These are phyloP conservation scores for Colletotrichum lini DNA, from an alignment of 2,329 filamentous ascomycete genomes.

Conservation along the genomic window DNA sequence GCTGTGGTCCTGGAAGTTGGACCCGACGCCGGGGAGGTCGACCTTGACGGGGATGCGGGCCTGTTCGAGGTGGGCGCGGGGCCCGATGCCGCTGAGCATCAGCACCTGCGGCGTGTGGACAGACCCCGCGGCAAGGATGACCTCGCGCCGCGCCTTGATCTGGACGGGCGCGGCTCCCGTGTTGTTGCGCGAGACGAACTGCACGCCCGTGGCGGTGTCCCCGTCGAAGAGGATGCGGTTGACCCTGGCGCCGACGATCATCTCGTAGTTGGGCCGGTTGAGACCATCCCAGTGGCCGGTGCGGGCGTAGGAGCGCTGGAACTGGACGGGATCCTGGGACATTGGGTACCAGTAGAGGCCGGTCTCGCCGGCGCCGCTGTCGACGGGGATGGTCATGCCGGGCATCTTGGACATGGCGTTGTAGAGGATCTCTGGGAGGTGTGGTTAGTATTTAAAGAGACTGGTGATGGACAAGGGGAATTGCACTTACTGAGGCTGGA, in stretches of 20 bases:
- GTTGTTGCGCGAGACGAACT: conserved; percentile 46
- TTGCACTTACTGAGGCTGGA: conserved; percentile 40
- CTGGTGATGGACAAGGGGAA: accelerated
- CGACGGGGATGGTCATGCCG: conserved; percentile 45
- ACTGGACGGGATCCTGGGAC: conserved; percentile 45
- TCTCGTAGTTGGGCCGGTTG: conserved; percentile 46
- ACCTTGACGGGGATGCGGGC: conserved; percentile 55
- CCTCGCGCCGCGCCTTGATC: conserved; percentile 51
- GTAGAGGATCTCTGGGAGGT: conserved; percentile 42
- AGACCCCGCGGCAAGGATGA: conserved; percentile 55
- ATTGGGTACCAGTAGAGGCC: conserved; percentile 48
- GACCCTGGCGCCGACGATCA: conserved; percentile 46
- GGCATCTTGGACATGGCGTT: conserved; percentile 48
- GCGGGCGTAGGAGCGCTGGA: conserved; percentile 46
- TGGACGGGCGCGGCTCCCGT: conserved; percentile 42
- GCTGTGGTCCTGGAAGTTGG: conserved; percentile 57
- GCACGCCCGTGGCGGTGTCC: conserved; percentile 48
- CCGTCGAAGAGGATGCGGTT: conserved; percentile 45
- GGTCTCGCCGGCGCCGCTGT: conserved; percentile 46
- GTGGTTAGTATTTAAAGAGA: not conserved
- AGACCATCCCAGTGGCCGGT: conserved; percentile 48
- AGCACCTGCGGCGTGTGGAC: conserved; percentile 58
- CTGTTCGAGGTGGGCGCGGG: conserved; percentile 50
- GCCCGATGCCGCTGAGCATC: conserved; percentile 61
- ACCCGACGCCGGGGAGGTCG: conserved; percentile 61